These are phyloP conservation scores for Fennellomyces sp. DNA, from an alignment of 371 early-diverging fungal species.

Conservation along the genomic window DNA sequence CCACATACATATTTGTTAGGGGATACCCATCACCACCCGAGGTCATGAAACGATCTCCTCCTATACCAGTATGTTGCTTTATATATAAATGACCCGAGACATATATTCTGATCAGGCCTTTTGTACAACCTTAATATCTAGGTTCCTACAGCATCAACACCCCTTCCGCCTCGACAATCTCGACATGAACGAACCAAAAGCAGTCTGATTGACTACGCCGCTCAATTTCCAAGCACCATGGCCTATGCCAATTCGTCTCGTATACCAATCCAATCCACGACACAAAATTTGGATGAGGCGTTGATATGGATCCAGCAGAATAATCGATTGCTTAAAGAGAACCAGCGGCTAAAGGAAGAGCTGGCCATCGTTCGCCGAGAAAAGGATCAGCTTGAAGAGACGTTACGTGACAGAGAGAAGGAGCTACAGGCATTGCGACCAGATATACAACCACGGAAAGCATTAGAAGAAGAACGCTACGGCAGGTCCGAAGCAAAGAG, in stretches of 20 bases:
- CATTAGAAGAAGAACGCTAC: constrained; percentile 6
- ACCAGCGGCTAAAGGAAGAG: constrained; percentile 13
- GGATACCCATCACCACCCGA: constrained; percentile 4
- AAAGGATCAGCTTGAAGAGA: background rate
- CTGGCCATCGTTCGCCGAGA: background rate
- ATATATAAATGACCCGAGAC: background rate
- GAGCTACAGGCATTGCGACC: background rate
- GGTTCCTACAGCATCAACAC: constrained; percentile 9
- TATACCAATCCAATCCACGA: background rate
- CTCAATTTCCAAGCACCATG: constrained; percentile 19
- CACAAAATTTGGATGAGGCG: constrained; percentile 18
- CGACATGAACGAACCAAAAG: constrained; percentile 15
- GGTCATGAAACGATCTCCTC: background rate
- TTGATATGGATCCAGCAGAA: constrained; percentile 22
- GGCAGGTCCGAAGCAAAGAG: too few relatives aligned
- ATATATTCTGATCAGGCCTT: background rate
- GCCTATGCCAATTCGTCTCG: constrained; percentile 7
- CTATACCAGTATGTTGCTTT: background rate
- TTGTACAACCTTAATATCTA: background rate
- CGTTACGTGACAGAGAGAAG: background rate
- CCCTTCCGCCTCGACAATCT: background rate
- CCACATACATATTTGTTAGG: background rate
- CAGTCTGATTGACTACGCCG: constrained; percentile 6
- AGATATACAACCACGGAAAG: background rate
- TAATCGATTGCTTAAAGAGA: constrained; percentile 17